phyloP scores from a whole-genome alignment of 371 early-diverging fungal genomes.

The Rhizopus sp. region DNA sequence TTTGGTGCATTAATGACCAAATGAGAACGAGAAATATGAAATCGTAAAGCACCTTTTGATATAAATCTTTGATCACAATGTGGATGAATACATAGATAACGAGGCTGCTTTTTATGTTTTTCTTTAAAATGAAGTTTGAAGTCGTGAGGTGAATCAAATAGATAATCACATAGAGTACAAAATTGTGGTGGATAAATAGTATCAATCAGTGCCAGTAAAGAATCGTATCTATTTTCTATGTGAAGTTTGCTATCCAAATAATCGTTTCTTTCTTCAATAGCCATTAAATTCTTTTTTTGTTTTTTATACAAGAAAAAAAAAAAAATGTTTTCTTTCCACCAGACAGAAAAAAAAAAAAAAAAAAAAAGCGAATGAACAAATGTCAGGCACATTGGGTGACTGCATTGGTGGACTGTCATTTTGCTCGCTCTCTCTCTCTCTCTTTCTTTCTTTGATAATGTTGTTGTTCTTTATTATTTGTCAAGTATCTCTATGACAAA shows the following conservation, averaged over 20 bases:
- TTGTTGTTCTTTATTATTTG: too few species aligned
- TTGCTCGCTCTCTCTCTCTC: neutral
- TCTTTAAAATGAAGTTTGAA: constrained; percentile 21
- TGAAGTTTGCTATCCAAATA: constrained; percentile 14
- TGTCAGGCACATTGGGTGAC: constrained; percentile 9
- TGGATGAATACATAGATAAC: constrained; percentile 35
- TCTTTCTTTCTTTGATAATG: neutral
- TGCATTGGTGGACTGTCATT: neutral
- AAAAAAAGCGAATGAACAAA: neutral
- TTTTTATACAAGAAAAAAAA: constrained; percentile 13
- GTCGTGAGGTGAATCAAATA: constrained; percentile 18
- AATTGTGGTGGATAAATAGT: constrained; percentile 33
- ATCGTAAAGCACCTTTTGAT: constrained; percentile 31
- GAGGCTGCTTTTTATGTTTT: constrained; percentile 20
- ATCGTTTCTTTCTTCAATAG: constrained; percentile 8
- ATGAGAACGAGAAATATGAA: constrained; percentile 32
- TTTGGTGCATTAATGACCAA: constrained; percentile 12
- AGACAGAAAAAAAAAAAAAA: constrained; percentile 12
- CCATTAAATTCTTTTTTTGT: constrained; percentile 12
- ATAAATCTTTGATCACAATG: constrained; percentile 27
- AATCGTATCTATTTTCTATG: constrained; percentile 25
- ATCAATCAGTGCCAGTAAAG: constrained; percentile 32
- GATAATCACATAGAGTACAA: constrained; percentile 27
- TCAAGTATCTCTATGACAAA: too few species aligned
- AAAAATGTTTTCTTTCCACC: constrained; percentile 1